Conservation (phyloP, 1,284 basidiomycete genomes). For the Rhodofomes roseus region DNA sequence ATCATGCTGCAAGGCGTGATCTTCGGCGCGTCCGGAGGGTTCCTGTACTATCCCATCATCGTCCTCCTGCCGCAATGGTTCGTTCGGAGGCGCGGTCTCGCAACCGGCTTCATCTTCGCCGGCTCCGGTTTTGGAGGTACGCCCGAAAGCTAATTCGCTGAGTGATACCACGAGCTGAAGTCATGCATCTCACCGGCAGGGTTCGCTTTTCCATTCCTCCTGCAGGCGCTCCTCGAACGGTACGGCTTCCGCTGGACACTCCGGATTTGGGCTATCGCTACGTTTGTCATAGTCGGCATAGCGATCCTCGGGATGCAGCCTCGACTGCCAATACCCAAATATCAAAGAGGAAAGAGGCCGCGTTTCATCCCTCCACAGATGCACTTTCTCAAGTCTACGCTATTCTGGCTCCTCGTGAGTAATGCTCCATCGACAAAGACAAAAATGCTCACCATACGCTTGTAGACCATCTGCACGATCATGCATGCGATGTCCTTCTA, state of each 20-base stretch:
- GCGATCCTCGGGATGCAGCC: constrained; percentile 22
- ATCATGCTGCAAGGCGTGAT: constrained; percentile 25
- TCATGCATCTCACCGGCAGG: constrained; percentile 8
- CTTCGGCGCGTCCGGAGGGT: constrained; percentile 22
- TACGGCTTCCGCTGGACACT: constrained; percentile 28
- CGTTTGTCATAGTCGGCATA: constrained; percentile 17
- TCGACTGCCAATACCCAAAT: constrained; percentile 21
- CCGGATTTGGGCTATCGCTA: constrained; percentile 21
- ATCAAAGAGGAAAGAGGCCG: constrained; percentile 14
- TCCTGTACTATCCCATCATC: constrained; percentile 22
- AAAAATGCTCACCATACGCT: not conserved
- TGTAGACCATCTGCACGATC: not conserved
- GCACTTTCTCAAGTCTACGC: constrained; percentile 22
- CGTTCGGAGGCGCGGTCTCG: constrained; percentile 22
- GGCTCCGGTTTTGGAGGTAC: constrained; percentile 25
- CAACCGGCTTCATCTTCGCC: constrained; percentile 27
- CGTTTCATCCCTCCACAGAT: constrained; percentile 22
- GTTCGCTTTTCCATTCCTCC: constrained; percentile 25
- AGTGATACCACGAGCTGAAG: not conserved
- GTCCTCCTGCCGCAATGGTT: constrained; percentile 22
- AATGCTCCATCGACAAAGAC: not conserved
- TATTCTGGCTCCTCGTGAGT: constrained; percentile 23
- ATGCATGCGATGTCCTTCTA: not conserved
- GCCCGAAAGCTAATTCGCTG: not conserved
- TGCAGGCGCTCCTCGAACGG: constrained; percentile 20